Evolutionary conservation across 352 stramenopile species (phyloP).

Genomic region (Phytophthora sp.): DNA sequence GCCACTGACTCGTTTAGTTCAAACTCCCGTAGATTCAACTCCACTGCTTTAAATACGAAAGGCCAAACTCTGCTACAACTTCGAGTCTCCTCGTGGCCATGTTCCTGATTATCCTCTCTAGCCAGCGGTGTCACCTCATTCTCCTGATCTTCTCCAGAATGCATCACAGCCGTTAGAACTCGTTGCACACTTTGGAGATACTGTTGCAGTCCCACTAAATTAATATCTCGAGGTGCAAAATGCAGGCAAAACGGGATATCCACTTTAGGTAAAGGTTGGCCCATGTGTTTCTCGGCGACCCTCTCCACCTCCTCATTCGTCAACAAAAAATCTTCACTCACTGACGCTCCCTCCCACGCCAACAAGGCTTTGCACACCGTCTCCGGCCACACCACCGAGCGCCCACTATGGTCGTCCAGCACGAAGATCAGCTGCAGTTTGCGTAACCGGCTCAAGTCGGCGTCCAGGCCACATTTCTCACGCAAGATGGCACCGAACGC

Average conservation of each 20-base stretch:
- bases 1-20: slow-evolving; percentile 40
- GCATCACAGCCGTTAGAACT: slow-evolving; percentile 10
- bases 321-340: slow-evolving; percentile 25
- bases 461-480: slow-evolving; percentile 34
- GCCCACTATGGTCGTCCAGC: slow-evolving; percentile 40
- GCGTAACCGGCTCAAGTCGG: background rate
- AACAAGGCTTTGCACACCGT: slow-evolving; percentile 30
- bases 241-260: slow-evolving; percentile 39
- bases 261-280: background rate
- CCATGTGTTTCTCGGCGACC: slow-evolving; percentile 1
- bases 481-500: slow-evolving; percentile 33
- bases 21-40: slow-evolving; percentile 46
- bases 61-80: slow-evolving; percentile 7
- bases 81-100: too few relatives aligned
- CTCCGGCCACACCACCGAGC: slow-evolving; percentile 31
- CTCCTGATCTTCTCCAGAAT: background rate
- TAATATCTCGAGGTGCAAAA: slow-evolving; percentile 37
- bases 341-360: background rate
- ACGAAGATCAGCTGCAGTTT: slow-evolving; percentile 34
- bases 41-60: slow-evolving; percentile 36
- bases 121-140: slow-evolving; percentile 9
- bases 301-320: slow-evolving; percentile 14
- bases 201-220: slow-evolving; percentile 27
- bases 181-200: slow-evolving; percentile 37
- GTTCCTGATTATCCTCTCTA: slow-evolving; percentile 8